These are phyloP conservation scores for Physaria fendleri DNA, from an alignment of 345 rosid genomes.

Conservation along the genomic window DNA sequence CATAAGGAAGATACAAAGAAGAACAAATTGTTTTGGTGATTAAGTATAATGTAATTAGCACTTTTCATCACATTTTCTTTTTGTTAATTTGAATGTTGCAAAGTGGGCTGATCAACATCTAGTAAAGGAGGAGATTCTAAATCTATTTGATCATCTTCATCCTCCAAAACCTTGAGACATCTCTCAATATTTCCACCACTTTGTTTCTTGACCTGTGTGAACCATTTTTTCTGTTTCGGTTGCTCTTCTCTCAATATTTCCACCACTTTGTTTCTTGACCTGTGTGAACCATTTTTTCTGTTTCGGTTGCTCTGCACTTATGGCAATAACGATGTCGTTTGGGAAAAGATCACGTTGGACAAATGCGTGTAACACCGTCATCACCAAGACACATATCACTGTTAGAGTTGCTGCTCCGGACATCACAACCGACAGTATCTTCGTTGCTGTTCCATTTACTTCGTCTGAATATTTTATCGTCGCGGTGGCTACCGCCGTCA, in stretches of 20 bases:
- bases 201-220: slow-evolving; percentile 35
- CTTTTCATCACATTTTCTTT: background rate
- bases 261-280: slow-evolving; percentile 36
- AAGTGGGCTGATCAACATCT: background rate
- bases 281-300: slow-evolving; percentile 47
- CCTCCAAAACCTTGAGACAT: slow-evolving; percentile 36
- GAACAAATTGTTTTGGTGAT: too few species aligned
- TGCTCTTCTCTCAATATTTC: slow-evolving; percentile 47
- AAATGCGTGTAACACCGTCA: slow-evolving; percentile 50
- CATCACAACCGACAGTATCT: slow-evolving; percentile 36
- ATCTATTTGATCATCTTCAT: slow-evolving; percentile 30
- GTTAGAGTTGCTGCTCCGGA: slow-evolving; percentile 42
- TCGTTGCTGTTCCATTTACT: slow-evolving; percentile 40
- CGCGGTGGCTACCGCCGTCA: slow-evolving; percentile 63
- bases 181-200: slow-evolving; percentile 51
- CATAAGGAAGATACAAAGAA: too few species aligned
- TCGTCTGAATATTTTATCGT: slow-evolving; percentile 56
- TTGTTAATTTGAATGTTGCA: background rate
- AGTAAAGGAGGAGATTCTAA: slow-evolving; percentile 34
- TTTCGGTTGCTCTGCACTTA: slow-evolving; percentile 48
- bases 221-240: slow-evolving; percentile 49
- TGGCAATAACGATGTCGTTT: slow-evolving; percentile 71
- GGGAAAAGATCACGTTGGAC: slow-evolving; percentile 48
- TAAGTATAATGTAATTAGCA: too few species aligned
- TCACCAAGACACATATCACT: slow-evolving; percentile 42